phyloP scores from a whole-genome alignment of 139 green algal species.

The Chlamydomonas sphaeroides region DNA sequence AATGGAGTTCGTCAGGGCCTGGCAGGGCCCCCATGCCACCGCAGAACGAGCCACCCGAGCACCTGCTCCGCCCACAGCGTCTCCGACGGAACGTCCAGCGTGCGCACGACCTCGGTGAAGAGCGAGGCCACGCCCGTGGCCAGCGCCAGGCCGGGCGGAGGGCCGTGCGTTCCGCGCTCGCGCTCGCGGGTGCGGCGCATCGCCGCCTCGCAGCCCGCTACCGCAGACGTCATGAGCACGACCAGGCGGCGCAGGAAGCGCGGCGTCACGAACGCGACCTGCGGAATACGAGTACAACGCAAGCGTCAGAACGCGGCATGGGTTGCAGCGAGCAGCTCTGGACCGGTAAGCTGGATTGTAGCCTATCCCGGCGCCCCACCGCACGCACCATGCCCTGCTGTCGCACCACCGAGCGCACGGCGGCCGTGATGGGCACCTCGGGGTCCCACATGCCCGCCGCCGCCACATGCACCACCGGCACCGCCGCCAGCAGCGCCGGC shows the following conservation, averaged over 20 bases:
- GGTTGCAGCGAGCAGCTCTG: too few relatives aligned
- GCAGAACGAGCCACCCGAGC: background rate
- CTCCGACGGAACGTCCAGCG: conserved; percentile 30
- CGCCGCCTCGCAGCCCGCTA: background rate
- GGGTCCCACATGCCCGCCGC: conserved; percentile 17
- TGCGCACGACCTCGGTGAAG: conserved; percentile 34
- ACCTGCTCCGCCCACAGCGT: conserved; percentile 24
- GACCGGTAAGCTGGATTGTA: too few relatives aligned
- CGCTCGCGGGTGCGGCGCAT: conserved; percentile 14
- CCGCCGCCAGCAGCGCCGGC: conserved; percentile 38
- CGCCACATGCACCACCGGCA: conserved; percentile 33
- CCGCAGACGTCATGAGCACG: background rate
- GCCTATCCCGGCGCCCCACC: too few relatives aligned
- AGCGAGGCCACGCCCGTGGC: background rate
- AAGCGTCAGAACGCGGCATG: too few relatives aligned
- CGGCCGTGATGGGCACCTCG: background rate
- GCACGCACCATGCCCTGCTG: conserved; percentile 34
- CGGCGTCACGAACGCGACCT: background rate
- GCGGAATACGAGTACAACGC: too few relatives aligned
- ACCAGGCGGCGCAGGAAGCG: conserved; percentile 33
- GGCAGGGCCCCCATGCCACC: too few relatives aligned
- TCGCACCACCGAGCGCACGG: conserved; percentile 10
- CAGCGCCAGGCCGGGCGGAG: conserved; percentile 21
- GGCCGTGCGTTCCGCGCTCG: conserved; percentile 14
- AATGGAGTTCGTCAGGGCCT: too few relatives aligned